Percentiles rank a stretch among this genome's conserved stretches.
These are phyloP conservation scores for Magnaporthiopsis poae DNA, from an alignment of 2,329 filamentous ascomycete species.

Conservation along the genomic window DNA sequence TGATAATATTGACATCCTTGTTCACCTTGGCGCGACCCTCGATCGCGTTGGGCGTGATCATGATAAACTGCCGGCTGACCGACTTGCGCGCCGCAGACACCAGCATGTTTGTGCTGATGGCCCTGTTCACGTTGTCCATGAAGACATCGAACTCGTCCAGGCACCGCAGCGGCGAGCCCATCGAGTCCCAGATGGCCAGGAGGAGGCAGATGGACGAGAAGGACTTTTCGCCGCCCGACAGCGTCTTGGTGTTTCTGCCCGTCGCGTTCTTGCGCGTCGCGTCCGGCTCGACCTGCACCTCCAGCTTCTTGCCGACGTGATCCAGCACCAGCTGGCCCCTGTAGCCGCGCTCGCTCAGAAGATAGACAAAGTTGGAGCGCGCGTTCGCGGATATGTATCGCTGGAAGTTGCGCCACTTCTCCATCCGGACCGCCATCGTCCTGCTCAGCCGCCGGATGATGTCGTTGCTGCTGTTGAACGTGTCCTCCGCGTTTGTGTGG, in stretches of 20 bases:
- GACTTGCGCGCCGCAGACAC: slow-evolving; percentile 74
- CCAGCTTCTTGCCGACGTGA: slow-evolving; percentile 62
- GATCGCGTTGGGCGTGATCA: slow-evolving; percentile 90
- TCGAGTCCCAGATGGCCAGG: slow-evolving; percentile 90
- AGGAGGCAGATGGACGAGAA: slow-evolving; percentile 94
- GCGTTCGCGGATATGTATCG: slow-evolving; percentile 76
- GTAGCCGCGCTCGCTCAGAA: slow-evolving; percentile 82
- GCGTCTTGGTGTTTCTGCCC: slow-evolving; percentile 77
- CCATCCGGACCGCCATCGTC: slow-evolving; percentile 59
- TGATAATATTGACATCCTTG: slow-evolving; percentile 69
- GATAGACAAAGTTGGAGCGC: slow-evolving; percentile 74
- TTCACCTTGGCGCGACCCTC: slow-evolving; percentile 46
- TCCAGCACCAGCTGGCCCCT: slow-evolving; percentile 71
- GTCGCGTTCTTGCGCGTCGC: slow-evolving; percentile 58
- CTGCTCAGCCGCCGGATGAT: slow-evolving; percentile 36
- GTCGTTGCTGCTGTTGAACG: slow-evolving; percentile 33
- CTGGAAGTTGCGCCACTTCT: slow-evolving; percentile 73
- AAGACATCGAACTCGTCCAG: slow-evolving; percentile 98
- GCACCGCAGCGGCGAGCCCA: slow-evolving; percentile 89
- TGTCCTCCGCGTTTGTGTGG: slow-evolving; percentile 31
- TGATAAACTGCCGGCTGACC: slow-evolving; percentile 85
- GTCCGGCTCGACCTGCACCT: slow-evolving; percentile 65
- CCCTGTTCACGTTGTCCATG: slow-evolving; percentile 95
- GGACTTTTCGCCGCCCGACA: slow-evolving; percentile 94
- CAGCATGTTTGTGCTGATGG: slow-evolving; percentile 87